These are phyloP conservation scores for Neurospora sp. DNA, from an alignment of 2,329 filamentous ascomycete species.

Conservation along the genomic window DNA sequence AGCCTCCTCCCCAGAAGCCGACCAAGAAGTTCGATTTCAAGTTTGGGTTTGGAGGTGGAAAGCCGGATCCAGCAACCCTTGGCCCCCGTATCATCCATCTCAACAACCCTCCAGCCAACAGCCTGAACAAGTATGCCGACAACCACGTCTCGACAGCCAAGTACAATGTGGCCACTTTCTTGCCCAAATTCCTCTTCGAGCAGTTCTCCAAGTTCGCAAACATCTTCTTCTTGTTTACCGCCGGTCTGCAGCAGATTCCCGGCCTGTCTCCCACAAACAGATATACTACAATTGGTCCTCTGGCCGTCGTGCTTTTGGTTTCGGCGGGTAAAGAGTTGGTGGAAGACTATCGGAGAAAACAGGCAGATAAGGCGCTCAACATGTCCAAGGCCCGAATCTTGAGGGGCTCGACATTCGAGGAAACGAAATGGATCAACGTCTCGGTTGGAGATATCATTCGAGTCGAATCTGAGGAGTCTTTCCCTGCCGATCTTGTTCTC, in stretches of 20 bases:
- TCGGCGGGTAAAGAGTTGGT: conserved; percentile 91
- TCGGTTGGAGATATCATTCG: conserved; percentile 85
- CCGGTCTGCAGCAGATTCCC: conserved; percentile 87
- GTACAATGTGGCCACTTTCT: conserved; percentile 86
- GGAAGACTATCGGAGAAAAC: conserved; percentile 84
- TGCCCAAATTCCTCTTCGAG: conserved; percentile 95
- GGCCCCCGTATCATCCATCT: conserved; percentile 89
- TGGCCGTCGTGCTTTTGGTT: conserved; percentile 82
- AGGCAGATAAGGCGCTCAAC: conserved; percentile 79
- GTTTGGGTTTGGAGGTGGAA: conserved; percentile 78
- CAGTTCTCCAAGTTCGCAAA: conserved; percentile 99
- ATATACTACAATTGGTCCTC: conserved; percentile 94
- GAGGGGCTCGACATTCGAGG: conserved; percentile 71
- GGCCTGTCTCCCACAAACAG: conserved; percentile 88
- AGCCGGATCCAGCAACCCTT: conserved; percentile 80
- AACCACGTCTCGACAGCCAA: conserved; percentile 98
- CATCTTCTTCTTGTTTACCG: conserved; percentile 97
- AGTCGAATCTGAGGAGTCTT: conserved; percentile 89
- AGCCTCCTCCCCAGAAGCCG: conserved; percentile 19
- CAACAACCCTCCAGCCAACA: conserved; percentile 92
- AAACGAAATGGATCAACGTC: conserved; percentile 90
- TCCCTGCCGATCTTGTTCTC: conserved; percentile 86
- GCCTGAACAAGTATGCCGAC: conserved; percentile 80
- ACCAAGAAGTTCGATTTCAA: conserved; percentile 68
- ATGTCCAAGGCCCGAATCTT: conserved; percentile 76